These are phyloP conservation scores for Pythium phragmitis DNA, from an alignment of 352 stramenopile species.

Conservation along the genomic window DNA sequence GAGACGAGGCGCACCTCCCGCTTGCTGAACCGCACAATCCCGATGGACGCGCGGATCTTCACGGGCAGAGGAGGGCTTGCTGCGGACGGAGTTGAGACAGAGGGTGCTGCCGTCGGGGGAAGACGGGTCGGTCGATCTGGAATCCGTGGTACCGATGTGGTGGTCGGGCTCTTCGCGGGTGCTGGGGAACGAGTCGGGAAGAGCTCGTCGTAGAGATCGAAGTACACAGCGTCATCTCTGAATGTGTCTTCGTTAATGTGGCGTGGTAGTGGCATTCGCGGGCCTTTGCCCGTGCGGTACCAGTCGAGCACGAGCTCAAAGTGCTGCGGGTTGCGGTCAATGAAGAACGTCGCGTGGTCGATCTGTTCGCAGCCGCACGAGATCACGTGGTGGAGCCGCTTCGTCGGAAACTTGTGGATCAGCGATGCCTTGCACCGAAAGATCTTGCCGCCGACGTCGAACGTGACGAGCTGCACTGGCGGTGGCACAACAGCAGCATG, in stretches of 20 bases:
- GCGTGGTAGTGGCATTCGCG: conserved; percentile 26
- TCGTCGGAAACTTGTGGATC: conserved; percentile 56
- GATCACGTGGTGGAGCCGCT: conserved; percentile 61
- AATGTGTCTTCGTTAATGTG: conserved; percentile 49
- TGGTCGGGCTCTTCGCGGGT: not conserved
- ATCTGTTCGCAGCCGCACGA: conserved; percentile 53
- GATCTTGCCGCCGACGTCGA: conserved; percentile 67
- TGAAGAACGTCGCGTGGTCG: conserved; percentile 52
- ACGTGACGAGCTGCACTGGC: conserved; percentile 32
- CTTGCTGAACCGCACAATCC: conserved; percentile 36
- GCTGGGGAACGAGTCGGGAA: conserved; percentile 29
- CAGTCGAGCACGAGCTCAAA: conserved; percentile 78
- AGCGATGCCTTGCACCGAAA: conserved; percentile 71
- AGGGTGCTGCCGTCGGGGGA: not conserved
- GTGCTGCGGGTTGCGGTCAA: conserved; percentile 69
- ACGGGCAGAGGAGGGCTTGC: conserved; percentile 12
- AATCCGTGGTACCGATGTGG: conserved; percentile 10
- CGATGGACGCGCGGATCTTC: not conserved
- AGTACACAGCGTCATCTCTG: conserved; percentile 61
- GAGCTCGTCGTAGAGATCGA: conserved; percentile 62
- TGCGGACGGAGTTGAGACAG: not conserved
- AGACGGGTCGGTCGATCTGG: conserved; percentile 8
- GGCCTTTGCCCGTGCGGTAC: conserved; percentile 59
- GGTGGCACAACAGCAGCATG: not conserved
- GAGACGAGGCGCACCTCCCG: conserved; percentile 33